These are phyloP conservation scores for Parietaria judaica DNA, from an alignment of 306 rosid genomes.

Conservation along the genomic window DNA sequence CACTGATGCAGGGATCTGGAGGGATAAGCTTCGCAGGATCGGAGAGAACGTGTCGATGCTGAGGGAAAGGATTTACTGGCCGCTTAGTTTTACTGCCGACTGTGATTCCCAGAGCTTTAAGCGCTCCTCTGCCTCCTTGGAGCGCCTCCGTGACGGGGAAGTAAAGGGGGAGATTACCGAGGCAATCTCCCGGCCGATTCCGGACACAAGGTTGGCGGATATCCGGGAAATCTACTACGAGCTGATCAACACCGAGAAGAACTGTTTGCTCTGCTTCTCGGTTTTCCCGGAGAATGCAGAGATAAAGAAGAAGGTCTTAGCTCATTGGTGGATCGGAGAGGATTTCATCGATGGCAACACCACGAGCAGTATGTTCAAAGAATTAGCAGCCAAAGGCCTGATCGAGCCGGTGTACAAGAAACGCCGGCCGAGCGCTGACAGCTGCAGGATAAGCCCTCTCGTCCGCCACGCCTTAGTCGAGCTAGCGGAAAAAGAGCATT, in stretches of 20 bases:
- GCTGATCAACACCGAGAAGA: neutral
- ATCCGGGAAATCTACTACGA: neutral
- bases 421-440: constrained; percentile 9
- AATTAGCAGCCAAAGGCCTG: neutral
- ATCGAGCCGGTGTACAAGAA: constrained; percentile 8
- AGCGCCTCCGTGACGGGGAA: too few relatives aligned
- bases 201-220: neutral
- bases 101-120: neutral
- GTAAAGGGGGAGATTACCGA: neutral
- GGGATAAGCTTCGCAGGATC: neutral
- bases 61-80: neutral
- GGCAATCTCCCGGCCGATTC: neutral
- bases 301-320: constrained; percentile 20
- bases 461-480: neutral
- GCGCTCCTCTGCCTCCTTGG: neutral
- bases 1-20: neutral
- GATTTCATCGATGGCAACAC: neutral
- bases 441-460: constrained; percentile 2
- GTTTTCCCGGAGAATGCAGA: constrained; percentile 14
- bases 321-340: constrained; percentile 28
- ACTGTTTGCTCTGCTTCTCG: constrained; percentile 18
- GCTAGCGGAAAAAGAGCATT: neutral
- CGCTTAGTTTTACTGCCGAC: neutral
- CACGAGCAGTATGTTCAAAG: neutral
- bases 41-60: neutral